phyloP scores from a whole-genome alignment of 148 eudicot species.

The Fagopyrum tataricum region DNA sequence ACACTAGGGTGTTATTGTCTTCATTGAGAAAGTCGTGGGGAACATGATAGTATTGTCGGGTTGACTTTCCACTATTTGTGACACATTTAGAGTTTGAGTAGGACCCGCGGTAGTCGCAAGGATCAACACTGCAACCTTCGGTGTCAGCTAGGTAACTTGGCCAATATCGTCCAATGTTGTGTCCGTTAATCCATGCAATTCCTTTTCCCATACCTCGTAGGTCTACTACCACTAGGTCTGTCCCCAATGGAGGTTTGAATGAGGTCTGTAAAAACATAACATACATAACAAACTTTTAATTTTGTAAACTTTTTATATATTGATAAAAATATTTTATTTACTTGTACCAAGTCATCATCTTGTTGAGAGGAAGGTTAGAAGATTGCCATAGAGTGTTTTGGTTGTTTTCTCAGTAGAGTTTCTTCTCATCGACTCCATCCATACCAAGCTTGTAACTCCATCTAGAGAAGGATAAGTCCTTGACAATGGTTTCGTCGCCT shows the following conservation, averaged over 20 bases:
- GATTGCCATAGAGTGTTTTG: conserved; percentile 14
- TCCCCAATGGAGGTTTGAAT: conserved; percentile 27
- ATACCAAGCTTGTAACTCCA: conserved; percentile 34
- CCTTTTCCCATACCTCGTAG: conserved; percentile 34
- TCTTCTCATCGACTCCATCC: conserved; percentile 20
- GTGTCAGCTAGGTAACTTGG: conserved; percentile 9
- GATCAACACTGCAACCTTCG: not conserved
- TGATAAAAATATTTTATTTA: not conserved
- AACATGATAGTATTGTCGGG: not conserved
- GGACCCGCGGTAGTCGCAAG: conserved; percentile 8
- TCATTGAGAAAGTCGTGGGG: not conserved
- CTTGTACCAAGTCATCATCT: conserved; percentile 42
- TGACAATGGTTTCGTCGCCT: conserved; percentile 15
- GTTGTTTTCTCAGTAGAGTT: conserved; percentile 2
- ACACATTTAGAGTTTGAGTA: conserved; percentile 6
- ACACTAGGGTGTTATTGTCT: not conserved
- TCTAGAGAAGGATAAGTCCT: conserved; percentile 20
- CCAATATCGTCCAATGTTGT: conserved; percentile 36
- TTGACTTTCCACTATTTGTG: conserved; percentile 9
- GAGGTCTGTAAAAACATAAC: conserved; percentile 16
- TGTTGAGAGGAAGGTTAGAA: conserved; percentile 16
- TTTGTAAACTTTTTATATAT: no score
- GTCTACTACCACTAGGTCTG: conserved; percentile 33
- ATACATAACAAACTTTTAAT: not conserved
- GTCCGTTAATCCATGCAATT: conserved; percentile 35